These are phyloP conservation scores for Cyclostephanos invisitatus DNA, from an alignment of 108 stramenopile species.

Conservation along the genomic window DNA sequence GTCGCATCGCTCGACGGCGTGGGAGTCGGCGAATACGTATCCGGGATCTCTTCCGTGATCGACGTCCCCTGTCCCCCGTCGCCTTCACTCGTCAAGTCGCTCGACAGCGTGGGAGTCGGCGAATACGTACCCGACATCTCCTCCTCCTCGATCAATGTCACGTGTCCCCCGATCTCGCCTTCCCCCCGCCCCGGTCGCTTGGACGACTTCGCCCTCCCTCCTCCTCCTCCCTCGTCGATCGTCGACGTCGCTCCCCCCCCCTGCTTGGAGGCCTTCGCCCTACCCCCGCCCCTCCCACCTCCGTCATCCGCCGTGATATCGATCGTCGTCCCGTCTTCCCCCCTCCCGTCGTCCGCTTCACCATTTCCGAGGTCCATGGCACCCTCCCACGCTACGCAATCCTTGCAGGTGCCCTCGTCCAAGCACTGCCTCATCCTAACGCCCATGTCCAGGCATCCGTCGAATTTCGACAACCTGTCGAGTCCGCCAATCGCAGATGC, in stretches of 20 bases:
- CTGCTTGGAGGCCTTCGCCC: slow-evolving; percentile 10
- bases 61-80: too few relatives aligned
- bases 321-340: not conserved
- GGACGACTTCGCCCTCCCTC: not conserved
- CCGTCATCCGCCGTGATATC: not conserved
- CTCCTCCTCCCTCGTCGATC: not conserved
- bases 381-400: slow-evolving; percentile 32
- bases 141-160: not conserved
- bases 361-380: slow-evolving; percentile 17
- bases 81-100: not conserved
- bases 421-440: slow-evolving; percentile 35
- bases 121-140: not conserved
- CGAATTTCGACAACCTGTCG: slow-evolving; percentile 21
- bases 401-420: slow-evolving; percentile 31
- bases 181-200: not conserved
- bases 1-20: not conserved
- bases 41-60: not conserved
- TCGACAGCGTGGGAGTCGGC: not conserved
- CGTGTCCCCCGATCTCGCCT: not conserved
- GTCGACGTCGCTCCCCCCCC: not conserved
- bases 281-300: not conserved
- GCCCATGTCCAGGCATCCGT: slow-evolving; percentile 46
- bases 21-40: not conserved
- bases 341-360: not conserved
- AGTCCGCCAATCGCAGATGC: slow-evolving; percentile 38